A percentile compares a stretch with the other conserved stretches of the same genome.
Evolutionary conservation across 2,329 filamentous ascomycete genomes (phyloP).

Genomic region (Diaporthe ampelina): DNA sequence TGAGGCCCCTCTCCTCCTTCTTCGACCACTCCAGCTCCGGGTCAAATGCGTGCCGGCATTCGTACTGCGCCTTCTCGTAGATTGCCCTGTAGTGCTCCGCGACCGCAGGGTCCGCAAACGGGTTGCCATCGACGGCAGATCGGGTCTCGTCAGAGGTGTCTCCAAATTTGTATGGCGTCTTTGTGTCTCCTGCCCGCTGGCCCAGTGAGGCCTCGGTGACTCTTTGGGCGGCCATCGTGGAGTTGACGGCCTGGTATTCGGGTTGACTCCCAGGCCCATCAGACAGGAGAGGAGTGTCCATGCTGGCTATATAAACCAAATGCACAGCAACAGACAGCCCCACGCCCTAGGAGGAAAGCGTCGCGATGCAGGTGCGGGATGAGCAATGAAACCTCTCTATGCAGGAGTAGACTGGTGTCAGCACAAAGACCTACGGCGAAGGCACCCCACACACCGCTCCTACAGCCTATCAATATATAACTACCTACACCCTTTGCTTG

Average conservation of each 20-base stretch:
- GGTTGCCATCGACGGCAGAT: conserved; percentile 45
- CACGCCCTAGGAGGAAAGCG: neutral
- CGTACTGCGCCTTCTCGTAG: conserved; percentile 59
- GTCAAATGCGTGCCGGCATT: conserved; percentile 69
- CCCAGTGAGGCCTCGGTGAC: neutral
- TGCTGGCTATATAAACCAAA: neutral
- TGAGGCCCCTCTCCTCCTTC: conserved; percentile 65
- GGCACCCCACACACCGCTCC: conserved; percentile 15
- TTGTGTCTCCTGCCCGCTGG: neutral
- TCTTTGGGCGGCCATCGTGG: conserved; percentile 16
- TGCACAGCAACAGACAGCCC: neutral
- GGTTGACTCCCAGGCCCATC: neutral
- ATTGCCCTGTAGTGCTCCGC: conserved; percentile 51
- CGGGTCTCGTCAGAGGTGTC: neutral
- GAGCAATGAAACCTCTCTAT: conserved; percentile 10
- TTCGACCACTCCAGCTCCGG: conserved; percentile 65
- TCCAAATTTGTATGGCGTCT: neutral
- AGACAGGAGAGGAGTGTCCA: conserved; percentile 26
- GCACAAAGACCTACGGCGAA: neutral
- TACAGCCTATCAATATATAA: conserved; percentile 15
- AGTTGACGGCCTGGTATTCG: neutral
- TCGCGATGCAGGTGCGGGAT: neutral
- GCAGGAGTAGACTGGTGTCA: conserved; percentile 9
- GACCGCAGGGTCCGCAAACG: conserved; percentile 48
- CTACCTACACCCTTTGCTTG: conserved; percentile 8